phyloP scores from a whole-genome alignment of 768 basidiomycete genomes.

The Phallus indusiatus region DNA sequence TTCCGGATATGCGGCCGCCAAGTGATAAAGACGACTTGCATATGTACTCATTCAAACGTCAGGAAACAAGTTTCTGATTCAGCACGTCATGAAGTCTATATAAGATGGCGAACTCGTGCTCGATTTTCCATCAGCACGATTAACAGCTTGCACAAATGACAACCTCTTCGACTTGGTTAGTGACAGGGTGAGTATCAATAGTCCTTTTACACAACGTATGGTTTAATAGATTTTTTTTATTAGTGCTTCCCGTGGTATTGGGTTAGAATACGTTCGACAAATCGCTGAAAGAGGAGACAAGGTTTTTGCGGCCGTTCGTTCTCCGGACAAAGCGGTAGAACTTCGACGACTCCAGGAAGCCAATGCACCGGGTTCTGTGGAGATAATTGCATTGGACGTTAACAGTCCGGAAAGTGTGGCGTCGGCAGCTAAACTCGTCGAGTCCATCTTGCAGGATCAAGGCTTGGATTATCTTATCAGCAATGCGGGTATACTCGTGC shows the following conservation, averaged over 20 bases:
- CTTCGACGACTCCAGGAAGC: slow-evolving; percentile 12
- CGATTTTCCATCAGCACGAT: no score
- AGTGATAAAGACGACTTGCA: no score
- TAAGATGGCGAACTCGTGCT: no score
- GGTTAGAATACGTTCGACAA: slow-evolving; percentile 13
- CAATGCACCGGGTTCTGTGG: slow-evolving; percentile 20
- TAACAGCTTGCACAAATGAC: background rate
- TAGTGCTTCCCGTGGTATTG: slow-evolving; percentile 16
- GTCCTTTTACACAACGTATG: background rate
- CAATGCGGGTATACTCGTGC: slow-evolving; percentile 27
- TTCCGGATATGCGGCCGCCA: no score
- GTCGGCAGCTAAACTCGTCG: slow-evolving; percentile 16
- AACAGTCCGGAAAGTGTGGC: slow-evolving; percentile 19
- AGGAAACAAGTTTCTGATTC: no score
- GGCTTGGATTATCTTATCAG: slow-evolving; percentile 32
- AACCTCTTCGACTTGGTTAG: slow-evolving; percentile 8
- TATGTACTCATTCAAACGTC: no score
- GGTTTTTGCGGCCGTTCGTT: slow-evolving; percentile 19
- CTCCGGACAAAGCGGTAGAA: slow-evolving; percentile 13
- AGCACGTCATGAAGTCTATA: no score
- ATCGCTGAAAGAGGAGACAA: slow-evolving; percentile 12
- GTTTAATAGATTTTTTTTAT: background rate
- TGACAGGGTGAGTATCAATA: slow-evolving; percentile 9
- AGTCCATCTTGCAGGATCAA: slow-evolving; percentile 17
- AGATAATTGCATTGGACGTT: slow-evolving; percentile 26